Evolutionary conservation across 805 yeast species (phyloP).

Genomic region (Scheffersomyces coipomensis): DNA sequence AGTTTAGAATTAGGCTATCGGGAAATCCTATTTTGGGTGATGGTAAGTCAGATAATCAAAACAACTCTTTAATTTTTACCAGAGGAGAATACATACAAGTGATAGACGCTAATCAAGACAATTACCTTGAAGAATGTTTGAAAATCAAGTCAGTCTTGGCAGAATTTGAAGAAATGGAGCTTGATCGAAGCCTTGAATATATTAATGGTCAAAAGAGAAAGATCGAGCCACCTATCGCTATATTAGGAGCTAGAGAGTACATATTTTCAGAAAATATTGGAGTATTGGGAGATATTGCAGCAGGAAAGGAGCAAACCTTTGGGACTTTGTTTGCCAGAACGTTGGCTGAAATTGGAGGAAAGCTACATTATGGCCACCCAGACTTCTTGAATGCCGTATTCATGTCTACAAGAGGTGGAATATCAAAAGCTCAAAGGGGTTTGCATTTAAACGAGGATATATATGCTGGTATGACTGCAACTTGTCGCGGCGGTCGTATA

Average conservation of each 20-base stretch:
- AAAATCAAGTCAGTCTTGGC: constrained; percentile 85
- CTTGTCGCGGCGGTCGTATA: constrained; percentile 87
- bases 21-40: constrained; percentile 96
- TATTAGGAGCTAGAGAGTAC: constrained; percentile 92
- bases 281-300: constrained; percentile 92
- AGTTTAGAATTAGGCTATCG: constrained; percentile 68
- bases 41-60: constrained; percentile 95
- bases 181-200: constrained; percentile 48
- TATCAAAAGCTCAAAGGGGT: constrained; percentile 93
- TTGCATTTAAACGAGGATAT: constrained; percentile 92
- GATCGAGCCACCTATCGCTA: constrained; percentile 58
- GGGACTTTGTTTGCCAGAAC: constrained; percentile 95
- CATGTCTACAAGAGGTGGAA: constrained; percentile 95
- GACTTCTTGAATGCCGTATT: constrained; percentile 87
- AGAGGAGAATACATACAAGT: constrained; percentile 95
- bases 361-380: constrained; percentile 95
- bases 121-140: constrained; percentile 89
- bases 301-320: constrained; percentile 96
- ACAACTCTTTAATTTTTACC: constrained; percentile 79
- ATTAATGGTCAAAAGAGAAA: constrained; percentile 47
- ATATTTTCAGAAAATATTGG: constrained; percentile 93
- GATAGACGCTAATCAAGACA: constrained; percentile 95
- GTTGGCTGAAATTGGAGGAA: constrained; percentile 90
- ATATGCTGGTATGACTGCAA: constrained; percentile 91
- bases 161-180: constrained; percentile 81